Evolutionary conservation across 768 basidiomycete genomes (phyloP).

Genomic region (Lepiota subincarnata): DNA sequence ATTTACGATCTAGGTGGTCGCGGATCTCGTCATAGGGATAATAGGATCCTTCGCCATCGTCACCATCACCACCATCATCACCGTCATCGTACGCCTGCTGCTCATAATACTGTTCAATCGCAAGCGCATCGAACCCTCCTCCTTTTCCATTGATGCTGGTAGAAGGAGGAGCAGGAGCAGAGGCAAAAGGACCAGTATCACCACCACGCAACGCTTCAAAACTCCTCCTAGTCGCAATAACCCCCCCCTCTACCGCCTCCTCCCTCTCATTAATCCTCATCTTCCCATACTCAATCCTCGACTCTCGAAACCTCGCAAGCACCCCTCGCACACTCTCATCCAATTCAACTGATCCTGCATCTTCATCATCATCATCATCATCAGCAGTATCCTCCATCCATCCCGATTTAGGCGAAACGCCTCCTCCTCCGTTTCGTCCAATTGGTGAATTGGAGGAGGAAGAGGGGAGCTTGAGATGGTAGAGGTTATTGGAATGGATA

Average conservation of each 20-base stretch:
- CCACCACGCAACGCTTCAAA: slow-evolving; percentile 1
- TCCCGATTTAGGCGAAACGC: background rate
- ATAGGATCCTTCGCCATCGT: slow-evolving; percentile 4
- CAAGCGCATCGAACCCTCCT: slow-evolving; percentile 6
- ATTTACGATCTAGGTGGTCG: background rate
- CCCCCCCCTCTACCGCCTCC: slow-evolving; percentile 2
- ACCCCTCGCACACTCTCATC: slow-evolving; percentile 12
- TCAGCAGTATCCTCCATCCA: background rate
- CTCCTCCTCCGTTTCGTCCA: background rate
- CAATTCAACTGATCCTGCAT: background rate
- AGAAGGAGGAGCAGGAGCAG: too few relatives aligned
- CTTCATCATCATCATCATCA: background rate
- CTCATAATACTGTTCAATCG: slow-evolving; percentile 12
- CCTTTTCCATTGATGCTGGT: too few relatives aligned
- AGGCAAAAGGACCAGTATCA: background rate
- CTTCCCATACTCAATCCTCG: slow-evolving; percentile 9
- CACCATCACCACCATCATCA: too few relatives aligned
- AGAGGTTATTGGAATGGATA: slow-evolving; percentile 14
- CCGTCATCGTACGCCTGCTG: background rate
- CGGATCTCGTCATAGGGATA: slow-evolving; percentile 5
- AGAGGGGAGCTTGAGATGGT: background rate
- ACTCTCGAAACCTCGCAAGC: slow-evolving; percentile 12
- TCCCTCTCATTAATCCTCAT: background rate
- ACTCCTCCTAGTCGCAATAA: slow-evolving; percentile 3
- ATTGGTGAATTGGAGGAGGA: background rate